Conservation (phyloP, 768 basidiomycete species). For the Lentinula guzmanii region DNA sequence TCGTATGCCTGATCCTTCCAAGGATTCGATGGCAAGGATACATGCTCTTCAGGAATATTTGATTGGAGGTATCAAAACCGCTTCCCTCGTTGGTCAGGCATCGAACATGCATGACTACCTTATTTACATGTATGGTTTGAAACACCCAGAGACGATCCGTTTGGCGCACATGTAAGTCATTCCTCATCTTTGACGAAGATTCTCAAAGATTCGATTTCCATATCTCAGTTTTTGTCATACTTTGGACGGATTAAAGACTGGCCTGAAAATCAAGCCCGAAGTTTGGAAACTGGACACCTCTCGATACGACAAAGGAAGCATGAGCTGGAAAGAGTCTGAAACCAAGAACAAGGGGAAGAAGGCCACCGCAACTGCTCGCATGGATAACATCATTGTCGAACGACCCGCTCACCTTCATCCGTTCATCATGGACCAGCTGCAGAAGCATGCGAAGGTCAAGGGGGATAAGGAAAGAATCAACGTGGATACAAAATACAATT, state of each 20-base stretch:
- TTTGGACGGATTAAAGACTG: constrained; percentile 36
- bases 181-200: neutral
- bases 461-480: constrained; percentile 13
- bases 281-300: constrained; percentile 14
- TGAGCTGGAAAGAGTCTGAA: constrained; percentile 25
- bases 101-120: constrained; percentile 32
- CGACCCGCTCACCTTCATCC: constrained; percentile 14
- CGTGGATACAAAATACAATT: constrained; percentile 25
- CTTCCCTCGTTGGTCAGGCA: constrained; percentile 30
- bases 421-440: constrained; percentile 42
- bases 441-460: constrained; percentile 19
- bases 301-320: constrained; percentile 7
- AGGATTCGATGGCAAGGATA: constrained; percentile 10
- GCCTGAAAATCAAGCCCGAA: constrained; percentile 20
- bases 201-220: neutral
- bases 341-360: constrained; percentile 13
- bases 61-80: constrained; percentile 26
- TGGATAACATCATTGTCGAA: constrained; percentile 17
- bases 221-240: constrained; percentile 28
- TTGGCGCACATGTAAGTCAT: constrained; percentile 36
- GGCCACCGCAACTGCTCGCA: constrained; percentile 1
- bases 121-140: constrained; percentile 29
- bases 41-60: constrained; percentile 30
- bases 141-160: constrained; percentile 25
- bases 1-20: constrained; percentile 15